Conservation (phyloP, 1,284 basidiomycete genomes). For the Naganishia cerealis region DNA sequence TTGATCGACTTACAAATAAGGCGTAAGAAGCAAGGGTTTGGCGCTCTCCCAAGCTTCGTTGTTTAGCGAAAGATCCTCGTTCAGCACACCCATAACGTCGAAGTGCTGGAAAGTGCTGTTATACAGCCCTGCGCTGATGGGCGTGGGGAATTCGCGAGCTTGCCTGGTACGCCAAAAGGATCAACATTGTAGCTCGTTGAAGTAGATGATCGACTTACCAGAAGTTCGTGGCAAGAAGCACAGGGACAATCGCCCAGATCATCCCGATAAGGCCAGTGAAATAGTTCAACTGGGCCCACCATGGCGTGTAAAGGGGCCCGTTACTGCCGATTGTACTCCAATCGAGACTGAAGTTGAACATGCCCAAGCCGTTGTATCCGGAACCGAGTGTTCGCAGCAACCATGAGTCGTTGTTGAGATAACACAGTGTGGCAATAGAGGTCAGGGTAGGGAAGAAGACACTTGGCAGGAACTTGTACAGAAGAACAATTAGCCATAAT, state of each 20-base stretch:
- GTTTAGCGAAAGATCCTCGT: slow-evolving; percentile 55
- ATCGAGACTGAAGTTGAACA: slow-evolving; percentile 57
- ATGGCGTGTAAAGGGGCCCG: slow-evolving; percentile 57
- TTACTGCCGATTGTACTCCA: slow-evolving; percentile 55
- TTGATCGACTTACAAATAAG: slow-evolving; percentile 53
- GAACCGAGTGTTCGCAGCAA: slow-evolving; percentile 55
- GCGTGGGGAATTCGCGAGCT: slow-evolving; percentile 51
- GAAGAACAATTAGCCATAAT: neutral
- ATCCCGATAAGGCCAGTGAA: slow-evolving; percentile 53
- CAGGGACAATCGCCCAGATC: slow-evolving; percentile 57
- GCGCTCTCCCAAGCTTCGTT: slow-evolving; percentile 51
- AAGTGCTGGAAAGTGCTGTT: slow-evolving; percentile 49
- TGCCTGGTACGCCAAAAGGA: slow-evolving; percentile 46
- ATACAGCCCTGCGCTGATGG: slow-evolving; percentile 51
- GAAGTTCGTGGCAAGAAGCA: slow-evolving; percentile 56
- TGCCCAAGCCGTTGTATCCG: slow-evolving; percentile 58
- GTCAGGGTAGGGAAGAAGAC: slow-evolving; percentile 58
- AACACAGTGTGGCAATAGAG: slow-evolving; percentile 56
- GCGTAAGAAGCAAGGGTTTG: slow-evolving; percentile 56
- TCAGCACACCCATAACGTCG: slow-evolving; percentile 52
- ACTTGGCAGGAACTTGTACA: slow-evolving; percentile 54
- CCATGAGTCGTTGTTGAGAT: slow-evolving; percentile 54
- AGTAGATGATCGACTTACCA: slow-evolving; percentile 47
- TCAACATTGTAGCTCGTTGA: neutral
- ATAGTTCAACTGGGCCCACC: slow-evolving; percentile 56